phyloP scores from a whole-genome alignment of 1,284 basidiomycete species.

The Pisolithus thermaeus region DNA sequence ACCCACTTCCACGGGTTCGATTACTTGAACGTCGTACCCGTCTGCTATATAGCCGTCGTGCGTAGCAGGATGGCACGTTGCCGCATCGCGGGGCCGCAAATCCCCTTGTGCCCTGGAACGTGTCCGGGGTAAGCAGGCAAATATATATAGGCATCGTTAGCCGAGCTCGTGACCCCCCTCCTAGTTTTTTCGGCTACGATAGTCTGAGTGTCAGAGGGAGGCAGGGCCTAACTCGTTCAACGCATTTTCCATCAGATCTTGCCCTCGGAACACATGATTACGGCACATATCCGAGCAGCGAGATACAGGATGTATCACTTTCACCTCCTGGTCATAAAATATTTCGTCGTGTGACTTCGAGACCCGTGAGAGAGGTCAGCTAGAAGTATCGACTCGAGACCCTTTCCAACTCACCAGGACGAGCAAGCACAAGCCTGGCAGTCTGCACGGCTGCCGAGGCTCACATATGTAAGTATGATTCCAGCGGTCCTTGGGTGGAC shows the following conservation, averaged over 20 bases:
- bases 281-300: no score
- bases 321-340: not conserved
- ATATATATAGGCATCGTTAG: not conserved
- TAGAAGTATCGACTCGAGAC: no score
- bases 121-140: slow-evolving; percentile 8
- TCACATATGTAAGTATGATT: no score
- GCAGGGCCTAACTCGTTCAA: not conserved
- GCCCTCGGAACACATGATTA: no score
- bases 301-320: not conserved
- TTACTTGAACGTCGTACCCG: no score
- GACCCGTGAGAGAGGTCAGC: not conserved
- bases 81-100: slow-evolving; percentile 11
- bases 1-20: no score
- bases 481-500: no score
- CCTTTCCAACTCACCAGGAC: no score
- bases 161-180: slow-evolving; percentile 9
- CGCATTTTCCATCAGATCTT: no score
- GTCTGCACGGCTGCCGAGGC: no score
- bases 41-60: not conserved
- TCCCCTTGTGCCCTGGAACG: slow-evolving; percentile 23
- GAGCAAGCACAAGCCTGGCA: no score
- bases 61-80: not conserved
- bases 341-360: not conserved
- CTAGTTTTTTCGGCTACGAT: not conserved
- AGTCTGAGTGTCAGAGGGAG: not conserved